These are phyloP conservation scores for Gaultheria prostrata DNA, from an alignment of 148 eudicot genomes.

Conservation along the genomic window DNA sequence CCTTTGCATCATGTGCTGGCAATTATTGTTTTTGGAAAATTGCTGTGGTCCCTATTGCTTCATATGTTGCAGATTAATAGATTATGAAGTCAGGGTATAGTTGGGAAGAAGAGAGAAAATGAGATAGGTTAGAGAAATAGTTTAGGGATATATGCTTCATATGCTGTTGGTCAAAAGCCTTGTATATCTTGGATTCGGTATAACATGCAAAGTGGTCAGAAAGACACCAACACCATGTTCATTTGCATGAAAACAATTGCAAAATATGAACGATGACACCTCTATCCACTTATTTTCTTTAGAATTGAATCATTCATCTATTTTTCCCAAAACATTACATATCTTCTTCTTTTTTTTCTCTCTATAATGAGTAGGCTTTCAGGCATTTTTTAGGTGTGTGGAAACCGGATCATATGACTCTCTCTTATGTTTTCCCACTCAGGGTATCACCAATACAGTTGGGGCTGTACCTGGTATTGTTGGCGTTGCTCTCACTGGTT, in stretches of 20 bases:
- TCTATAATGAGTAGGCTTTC: not conserved
- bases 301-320: not conserved
- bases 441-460: constrained; percentile 94
- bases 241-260: not conserved
- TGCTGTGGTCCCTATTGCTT: not conserved
- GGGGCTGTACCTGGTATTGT: constrained; percentile 97
- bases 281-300: not conserved
- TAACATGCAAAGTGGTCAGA: not conserved
- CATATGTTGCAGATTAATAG: not conserved
- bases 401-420: not conserved
- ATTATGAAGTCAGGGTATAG: not conserved
- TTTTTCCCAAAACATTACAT: not conserved
- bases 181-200: not conserved
- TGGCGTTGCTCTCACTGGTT: constrained; percentile 95
- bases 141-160: not conserved
- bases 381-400: not conserved
- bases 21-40: not conserved
- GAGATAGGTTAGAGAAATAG: not conserved
- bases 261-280: not conserved
- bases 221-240: not conserved
- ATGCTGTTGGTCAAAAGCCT: not conserved
- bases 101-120: not conserved
- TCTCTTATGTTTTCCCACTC: constrained; percentile 17
- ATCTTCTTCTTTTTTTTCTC: not conserved
- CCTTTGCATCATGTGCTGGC: not conserved